Evolutionary conservation across 371 early-diverging fungal genomes (phyloP).

Genomic region (Rhizoclosmatium hyalinum): DNA sequence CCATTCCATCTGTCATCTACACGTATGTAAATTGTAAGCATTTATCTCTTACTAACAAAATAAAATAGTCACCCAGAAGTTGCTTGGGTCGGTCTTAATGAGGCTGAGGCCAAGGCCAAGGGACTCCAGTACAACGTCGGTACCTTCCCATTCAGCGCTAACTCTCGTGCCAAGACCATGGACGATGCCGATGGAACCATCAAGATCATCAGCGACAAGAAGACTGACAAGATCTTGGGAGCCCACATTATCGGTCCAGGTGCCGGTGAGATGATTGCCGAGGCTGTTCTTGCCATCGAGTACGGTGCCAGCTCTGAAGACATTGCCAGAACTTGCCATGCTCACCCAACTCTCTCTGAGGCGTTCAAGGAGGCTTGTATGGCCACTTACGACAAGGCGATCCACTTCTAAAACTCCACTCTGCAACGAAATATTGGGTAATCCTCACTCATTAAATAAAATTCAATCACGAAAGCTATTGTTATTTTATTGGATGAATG

Average conservation of each 20-base stretch:
- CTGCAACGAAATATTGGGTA: no score
- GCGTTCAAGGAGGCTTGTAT: slow-evolving; percentile 98
- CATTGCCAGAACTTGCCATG: slow-evolving; percentile 96
- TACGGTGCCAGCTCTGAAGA: slow-evolving; percentile 97
- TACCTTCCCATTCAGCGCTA: slow-evolving; percentile 94
- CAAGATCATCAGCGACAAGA: slow-evolving; percentile 94
- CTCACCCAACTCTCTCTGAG: slow-evolving; percentile 96
- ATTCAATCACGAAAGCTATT: no score
- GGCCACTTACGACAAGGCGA: slow-evolving; percentile 76
- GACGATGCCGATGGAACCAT: slow-evolving; percentile 91
- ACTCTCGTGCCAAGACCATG: slow-evolving; percentile 97
- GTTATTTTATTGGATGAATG: no score
- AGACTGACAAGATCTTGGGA: slow-evolving; percentile 95
- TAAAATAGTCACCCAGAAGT: slow-evolving; percentile 80
- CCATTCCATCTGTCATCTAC: slow-evolving; percentile 97
- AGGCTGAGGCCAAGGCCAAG: slow-evolving; percentile 87
- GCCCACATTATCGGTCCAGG: slow-evolving; percentile 93
- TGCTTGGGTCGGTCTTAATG: slow-evolving; percentile 98
- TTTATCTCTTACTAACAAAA: slow-evolving; percentile 9
- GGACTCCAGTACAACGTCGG: slow-evolving; percentile 89
- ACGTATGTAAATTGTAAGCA: slow-evolving; percentile 66
- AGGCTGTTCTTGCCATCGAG: slow-evolving; percentile 96
- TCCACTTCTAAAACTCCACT: slow-evolving; percentile 44
- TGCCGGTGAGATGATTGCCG: slow-evolving; percentile 99
- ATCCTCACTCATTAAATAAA: no score